Evolutionary conservation across 2,329 filamentous ascomycete genomes (phyloP), one percentile per base, ranked within the genome.

Genomic region (Monosporascus sp.): DNA sequence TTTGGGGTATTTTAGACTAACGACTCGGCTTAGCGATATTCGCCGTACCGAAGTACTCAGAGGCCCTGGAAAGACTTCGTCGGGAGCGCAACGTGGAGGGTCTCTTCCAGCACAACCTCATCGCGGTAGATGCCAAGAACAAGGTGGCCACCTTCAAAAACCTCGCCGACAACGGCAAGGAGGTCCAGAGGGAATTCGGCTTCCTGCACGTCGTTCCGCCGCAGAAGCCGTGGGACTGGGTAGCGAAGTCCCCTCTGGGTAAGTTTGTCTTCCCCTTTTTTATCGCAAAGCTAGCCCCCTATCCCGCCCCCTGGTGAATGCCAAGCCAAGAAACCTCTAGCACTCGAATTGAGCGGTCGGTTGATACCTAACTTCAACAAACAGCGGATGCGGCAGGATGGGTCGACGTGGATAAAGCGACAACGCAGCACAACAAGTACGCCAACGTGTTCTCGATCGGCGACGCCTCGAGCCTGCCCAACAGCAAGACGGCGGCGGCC

Each of bases 321-420:
- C 38, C 38, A 41, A 20, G 17, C 38, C 38, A 41, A 19, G 31
- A 3, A 14, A 34, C 31, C 27, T 5, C 11, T 14, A 34, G 31
- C 31, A 14, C 11, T 34, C 31, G 31, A 34, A 34, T 34, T 34
- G 31, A 41, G 19, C 38, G 17, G 8, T 19, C 17, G 19, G 38
- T 17, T n/a, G 2, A 41, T 41, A 41, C 17, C 58, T 61, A 50
- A 85, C 82, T 83, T 82, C 56, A 69, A 82, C 55, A 77, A 78
- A 66, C 69, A 78, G 83, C 67, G 45, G 65, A 69, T 54, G 55
- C 62, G 1, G 66, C 63, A 2, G 67, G 67, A 34, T 69, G 64
- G 64, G 67, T 69, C 44, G 67, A 69, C 37, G 67, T 69, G 26
- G 61, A 69, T 53, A 67, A 69, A 47, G 63, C 61, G 9, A 69